Base-by-base conservation (phyloP, 805 yeast species). In the Clavispora carvajalis region DNA sequence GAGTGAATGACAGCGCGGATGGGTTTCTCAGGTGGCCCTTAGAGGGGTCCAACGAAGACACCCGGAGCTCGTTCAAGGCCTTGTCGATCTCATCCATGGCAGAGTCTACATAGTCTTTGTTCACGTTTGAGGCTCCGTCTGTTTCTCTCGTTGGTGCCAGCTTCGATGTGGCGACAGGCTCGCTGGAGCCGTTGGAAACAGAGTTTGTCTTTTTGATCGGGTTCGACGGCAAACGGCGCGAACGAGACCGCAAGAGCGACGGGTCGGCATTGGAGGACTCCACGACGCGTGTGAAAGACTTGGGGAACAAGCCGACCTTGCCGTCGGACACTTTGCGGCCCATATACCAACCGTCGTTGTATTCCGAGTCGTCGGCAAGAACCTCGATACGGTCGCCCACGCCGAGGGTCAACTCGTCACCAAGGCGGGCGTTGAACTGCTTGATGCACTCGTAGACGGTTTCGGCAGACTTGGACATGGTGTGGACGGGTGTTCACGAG, bases 331-430 rank as follows among this genome's bases (percentile, higher is more conserved):
- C 57, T 52, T 90, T 90, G 44, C 79, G 80, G 3, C 96, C 96
- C 73, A 86, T 84, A 57, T 83, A 93, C 99, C 99, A 93, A 13
- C 98, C 97, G 62, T 93, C 98, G 53, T 86, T 85, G 61, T 85
- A 93, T 55, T 87, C 96, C 46, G 82, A 77, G 63, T 93, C 99
- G 62, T 89, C 96, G 33, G 95, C 87, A 17, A 93, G 77, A 7
- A 93, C 87, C 59, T 88, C 95, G 42, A 93, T 73, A 45, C 78
- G 80, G 58, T 93, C 97, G 21, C 97, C 98, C 9, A 82, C 76
- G 36, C 71, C 74, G 51, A 93, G 71, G 35, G 81, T 78, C 29
- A 93, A 69, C 62, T 93, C 99, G 63, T 93, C 99, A 19, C 87
- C 95, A 47, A 90, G 69, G 38, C 98, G 75, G 34, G 95, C 88